Conservation (phyloP, 2,329 filamentous ascomycete species). For the Cladophialophora carrionii region DNA sequence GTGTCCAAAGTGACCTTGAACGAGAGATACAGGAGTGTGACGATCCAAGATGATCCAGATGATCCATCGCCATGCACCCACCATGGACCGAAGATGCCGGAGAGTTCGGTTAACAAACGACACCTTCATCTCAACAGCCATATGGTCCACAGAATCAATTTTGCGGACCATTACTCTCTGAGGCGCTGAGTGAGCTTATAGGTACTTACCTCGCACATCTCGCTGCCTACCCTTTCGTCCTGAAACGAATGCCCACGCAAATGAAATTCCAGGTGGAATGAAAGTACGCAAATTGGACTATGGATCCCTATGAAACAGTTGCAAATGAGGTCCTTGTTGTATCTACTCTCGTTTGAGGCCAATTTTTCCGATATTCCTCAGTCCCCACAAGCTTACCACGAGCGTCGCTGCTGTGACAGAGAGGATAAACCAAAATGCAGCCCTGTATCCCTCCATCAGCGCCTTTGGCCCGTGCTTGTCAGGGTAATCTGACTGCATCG, state of each 20-base stretch:
- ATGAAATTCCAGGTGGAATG: not conserved
- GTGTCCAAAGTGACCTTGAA: not conserved
- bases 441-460: constrained; percentile 57
- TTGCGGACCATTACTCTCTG: not conserved
- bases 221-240: too few relatives aligned
- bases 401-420: constrained; percentile 49
- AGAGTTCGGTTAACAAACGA: not conserved
- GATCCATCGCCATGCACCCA: not conserved
- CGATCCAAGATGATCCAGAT: not conserved
- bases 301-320: not conserved
- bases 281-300: not conserved
- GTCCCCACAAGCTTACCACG: constrained; percentile 43
- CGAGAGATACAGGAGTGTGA: not conserved
- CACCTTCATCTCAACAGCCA: too few relatives aligned
- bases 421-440: constrained; percentile 59
- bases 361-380: constrained; percentile 54
- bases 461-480: constrained; percentile 38
- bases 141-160: not conserved
- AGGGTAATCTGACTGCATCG: constrained; percentile 40
- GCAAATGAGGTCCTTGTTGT: not conserved
- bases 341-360: constrained; percentile 50
- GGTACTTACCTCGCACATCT: too few relatives aligned
- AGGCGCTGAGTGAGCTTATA: not conserved
- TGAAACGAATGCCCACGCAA: not conserved
- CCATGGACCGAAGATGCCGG: not conserved